Evolutionary conservation across 2,329 filamentous ascomycete genomes (phyloP).

Genomic region (Emmonsiellopsis sp.): DNA sequence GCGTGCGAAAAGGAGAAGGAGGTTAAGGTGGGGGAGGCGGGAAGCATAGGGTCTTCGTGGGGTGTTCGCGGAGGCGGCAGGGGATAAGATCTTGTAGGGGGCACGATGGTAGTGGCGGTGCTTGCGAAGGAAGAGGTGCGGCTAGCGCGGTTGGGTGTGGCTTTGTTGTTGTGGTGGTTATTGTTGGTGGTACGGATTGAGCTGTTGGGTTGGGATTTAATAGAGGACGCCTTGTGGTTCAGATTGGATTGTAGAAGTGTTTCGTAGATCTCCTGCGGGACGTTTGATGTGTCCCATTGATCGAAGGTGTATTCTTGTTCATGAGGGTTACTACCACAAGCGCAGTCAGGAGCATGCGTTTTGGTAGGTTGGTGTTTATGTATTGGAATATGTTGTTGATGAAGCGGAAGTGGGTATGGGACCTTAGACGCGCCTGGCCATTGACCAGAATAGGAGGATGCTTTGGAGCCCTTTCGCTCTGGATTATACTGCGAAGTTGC

Average conservation of each 20-base stretch:
- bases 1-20: not conserved
- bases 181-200: not conserved
- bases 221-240: not conserved
- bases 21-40: not conserved
- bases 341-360: no score
- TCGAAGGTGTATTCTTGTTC: conserved; percentile 4
- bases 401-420: not conserved
- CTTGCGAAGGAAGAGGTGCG: not conserved
- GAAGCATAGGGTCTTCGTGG: conserved; percentile 1
- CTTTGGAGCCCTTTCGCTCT: not conserved
- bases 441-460: not conserved
- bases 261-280: conserved; percentile 4
- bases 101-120: not conserved
- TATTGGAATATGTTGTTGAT: not conserved
- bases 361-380: not conserved
- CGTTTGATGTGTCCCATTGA: conserved; percentile 6
- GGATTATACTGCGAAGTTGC: not conserved
- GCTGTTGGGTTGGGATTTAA: not conserved
- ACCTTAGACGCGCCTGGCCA: not conserved
- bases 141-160: not conserved
- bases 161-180: not conserved
- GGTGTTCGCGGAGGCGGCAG: not conserved
- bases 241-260: not conserved
- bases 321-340: not conserved
- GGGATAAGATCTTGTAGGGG: not conserved